A percentile compares a stretch with the other conserved stretches of the same genome.
Evolutionary conservation across 345 rosid genomes (phyloP).

Genomic region (Populus deltoides): DNA sequence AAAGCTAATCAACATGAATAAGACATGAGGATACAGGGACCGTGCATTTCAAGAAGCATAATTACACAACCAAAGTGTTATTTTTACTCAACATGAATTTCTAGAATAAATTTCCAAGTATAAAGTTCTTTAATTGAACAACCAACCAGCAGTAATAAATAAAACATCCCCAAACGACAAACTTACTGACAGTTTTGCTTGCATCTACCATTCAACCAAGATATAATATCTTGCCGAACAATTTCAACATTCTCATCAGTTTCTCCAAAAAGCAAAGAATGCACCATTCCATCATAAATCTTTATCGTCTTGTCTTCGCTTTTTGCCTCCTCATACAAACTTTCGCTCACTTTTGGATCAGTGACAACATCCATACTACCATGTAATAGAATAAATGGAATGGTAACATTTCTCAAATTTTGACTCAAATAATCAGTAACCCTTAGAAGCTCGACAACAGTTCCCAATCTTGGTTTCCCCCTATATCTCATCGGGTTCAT

Average conservation of each 20-base stretch:
- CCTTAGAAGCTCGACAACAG: constrained; percentile 67
- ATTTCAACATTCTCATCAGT: constrained; percentile 66
- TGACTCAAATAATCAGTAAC: constrained; percentile 54
- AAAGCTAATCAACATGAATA: too few species aligned
- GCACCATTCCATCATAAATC: constrained; percentile 81
- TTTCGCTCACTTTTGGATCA: constrained; percentile 69
- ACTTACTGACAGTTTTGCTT: background rate
- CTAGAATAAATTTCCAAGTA: too few species aligned
- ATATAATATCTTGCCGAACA: constrained; percentile 56
- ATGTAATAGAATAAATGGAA: constrained; percentile 68
- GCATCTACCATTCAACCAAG: constrained; percentile 69
- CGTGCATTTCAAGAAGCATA: too few species aligned
- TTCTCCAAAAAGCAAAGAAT: constrained; percentile 85
- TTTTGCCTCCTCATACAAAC: constrained; percentile 45
- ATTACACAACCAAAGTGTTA: too few species aligned
- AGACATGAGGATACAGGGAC: too few species aligned
- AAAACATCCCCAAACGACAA: too few species aligned
- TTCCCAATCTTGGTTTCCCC: constrained; percentile 79
- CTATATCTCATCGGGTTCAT: constrained; percentile 65
- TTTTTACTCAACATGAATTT: too few species aligned
- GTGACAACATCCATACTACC: constrained; percentile 77
- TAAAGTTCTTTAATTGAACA: too few species aligned
- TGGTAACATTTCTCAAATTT: constrained; percentile 44
- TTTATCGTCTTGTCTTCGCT: constrained; percentile 60
- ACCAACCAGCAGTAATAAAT: too few species aligned